Conservation (phyloP, 768 basidiomycete genomes). For the Suillus discolor region DNA sequence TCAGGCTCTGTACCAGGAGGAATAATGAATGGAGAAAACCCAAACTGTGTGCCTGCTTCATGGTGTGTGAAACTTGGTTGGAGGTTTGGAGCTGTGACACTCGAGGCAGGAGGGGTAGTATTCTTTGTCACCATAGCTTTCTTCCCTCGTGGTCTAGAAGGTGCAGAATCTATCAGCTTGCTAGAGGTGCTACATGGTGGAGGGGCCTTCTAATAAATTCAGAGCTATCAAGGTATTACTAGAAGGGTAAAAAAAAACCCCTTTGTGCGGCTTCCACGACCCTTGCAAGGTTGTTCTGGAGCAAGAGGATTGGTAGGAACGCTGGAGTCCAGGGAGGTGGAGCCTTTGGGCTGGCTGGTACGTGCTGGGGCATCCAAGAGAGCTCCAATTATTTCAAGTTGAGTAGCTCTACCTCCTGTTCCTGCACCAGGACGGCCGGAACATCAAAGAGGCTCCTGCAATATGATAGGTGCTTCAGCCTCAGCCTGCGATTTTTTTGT, state of each 20-base stretch:
- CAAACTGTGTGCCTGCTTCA: neutral
- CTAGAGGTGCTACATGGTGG: neutral
- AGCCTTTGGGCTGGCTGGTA: neutral
- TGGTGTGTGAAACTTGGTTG: neutral
- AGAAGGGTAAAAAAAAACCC: neutral
- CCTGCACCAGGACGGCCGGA: neutral
- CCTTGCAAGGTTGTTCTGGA: neutral
- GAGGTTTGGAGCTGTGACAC: neutral
- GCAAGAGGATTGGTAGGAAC: neutral
- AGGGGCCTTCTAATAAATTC: neutral
- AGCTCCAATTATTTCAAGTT: neutral
- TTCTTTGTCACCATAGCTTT: neutral
- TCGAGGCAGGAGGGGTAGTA: too few relatives aligned
- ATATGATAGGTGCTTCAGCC: neutral
- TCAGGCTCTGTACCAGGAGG: neutral
- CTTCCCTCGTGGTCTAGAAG: neutral
- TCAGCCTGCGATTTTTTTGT: neutral
- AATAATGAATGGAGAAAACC: neutral
- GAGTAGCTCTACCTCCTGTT: neutral
- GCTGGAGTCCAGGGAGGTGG: neutral
- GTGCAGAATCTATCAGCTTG: neutral
- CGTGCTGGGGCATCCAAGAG: neutral
- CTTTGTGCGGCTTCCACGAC: neutral
- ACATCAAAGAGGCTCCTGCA: neutral
- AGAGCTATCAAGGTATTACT: neutral